Percentiles rank a stretch among this genome's conserved stretches.
These are phyloP conservation scores for Trifolium repens DNA, from an alignment of 306 rosid genomes.

Conservation along the genomic window DNA sequence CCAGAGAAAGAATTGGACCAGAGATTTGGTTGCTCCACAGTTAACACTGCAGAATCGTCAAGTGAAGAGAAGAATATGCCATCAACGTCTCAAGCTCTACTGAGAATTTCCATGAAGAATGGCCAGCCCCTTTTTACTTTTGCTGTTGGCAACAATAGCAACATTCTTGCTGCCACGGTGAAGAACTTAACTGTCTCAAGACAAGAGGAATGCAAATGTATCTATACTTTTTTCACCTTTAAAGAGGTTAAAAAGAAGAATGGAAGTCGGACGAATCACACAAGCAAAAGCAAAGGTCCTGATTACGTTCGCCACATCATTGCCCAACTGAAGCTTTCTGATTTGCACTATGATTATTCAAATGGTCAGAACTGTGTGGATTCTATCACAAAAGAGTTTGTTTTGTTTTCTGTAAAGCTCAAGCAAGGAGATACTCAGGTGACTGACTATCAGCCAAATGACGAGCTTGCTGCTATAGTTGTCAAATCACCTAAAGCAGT, in stretches of 20 bases:
- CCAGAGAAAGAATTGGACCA: constrained; percentile 56
- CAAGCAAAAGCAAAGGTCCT: constrained; percentile 66
- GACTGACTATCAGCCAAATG: constrained; percentile 71
- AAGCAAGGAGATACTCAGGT: constrained; percentile 60
- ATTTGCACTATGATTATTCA: constrained; percentile 53
- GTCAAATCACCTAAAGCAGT: constrained; percentile 63
- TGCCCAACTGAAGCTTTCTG: constrained; percentile 90
- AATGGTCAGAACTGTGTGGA: constrained; percentile 40
- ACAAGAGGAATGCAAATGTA: constrained; percentile 53
- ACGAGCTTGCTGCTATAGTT: constrained; percentile 88
- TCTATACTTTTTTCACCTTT: constrained; percentile 76
- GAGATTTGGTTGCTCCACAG: constrained; percentile 59
- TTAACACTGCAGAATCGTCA: constrained; percentile 50
- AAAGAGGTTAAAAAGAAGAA: constrained; percentile 78
- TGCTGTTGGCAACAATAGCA: constrained; percentile 74
- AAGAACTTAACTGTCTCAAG: constrained; percentile 60
- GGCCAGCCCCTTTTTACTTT: constrained; percentile 86
- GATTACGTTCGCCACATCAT: constrained; percentile 69
- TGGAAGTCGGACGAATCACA: constrained; percentile 79
- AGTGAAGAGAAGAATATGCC: constrained; percentile 56
- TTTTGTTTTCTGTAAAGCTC: constrained; percentile 70
- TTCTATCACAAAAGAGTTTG: constrained; percentile 67
- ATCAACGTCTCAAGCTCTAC: constrained; percentile 69
- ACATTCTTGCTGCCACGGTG: constrained; percentile 85
- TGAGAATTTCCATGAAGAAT: constrained; percentile 79